Conservation (phyloP, 768 basidiomycete species). For the Pulveroboletus sp. region DNA sequence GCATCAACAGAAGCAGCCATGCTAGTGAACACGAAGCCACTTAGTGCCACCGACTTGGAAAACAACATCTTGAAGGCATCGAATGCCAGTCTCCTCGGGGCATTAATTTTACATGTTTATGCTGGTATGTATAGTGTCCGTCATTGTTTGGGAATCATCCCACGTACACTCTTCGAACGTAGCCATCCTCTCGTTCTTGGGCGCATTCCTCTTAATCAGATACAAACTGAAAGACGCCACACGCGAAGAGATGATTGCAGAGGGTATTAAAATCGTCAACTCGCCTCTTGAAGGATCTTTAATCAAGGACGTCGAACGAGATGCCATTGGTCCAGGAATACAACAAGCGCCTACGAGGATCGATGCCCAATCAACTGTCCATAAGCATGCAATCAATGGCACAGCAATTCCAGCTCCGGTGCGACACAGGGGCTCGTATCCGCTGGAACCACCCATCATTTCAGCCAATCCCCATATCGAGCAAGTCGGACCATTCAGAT, state of each 20-base stretch:
- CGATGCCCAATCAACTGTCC: not conserved
- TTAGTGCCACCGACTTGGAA: slow-evolving; percentile 5
- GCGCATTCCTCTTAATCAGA: slow-evolving; percentile 50
- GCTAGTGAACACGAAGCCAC: slow-evolving; percentile 41
- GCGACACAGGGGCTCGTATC: not conserved
- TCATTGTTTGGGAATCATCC: not conserved
- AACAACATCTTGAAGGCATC: slow-evolving; percentile 27
- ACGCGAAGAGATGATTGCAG: slow-evolving; percentile 40
- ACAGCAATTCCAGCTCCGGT: not conserved
- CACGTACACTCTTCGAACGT: not conserved
- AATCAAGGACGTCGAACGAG: slow-evolving; percentile 13
- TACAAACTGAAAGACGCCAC: slow-evolving; percentile 53
- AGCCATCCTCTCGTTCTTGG: slow-evolving; percentile 48
- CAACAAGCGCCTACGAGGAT: no score
- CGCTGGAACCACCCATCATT: slow-evolving; percentile 32
- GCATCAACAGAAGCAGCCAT: slow-evolving; percentile 54
- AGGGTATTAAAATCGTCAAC: slow-evolving; percentile 21
- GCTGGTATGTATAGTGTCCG: slow-evolving; percentile 36
- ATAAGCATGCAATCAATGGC: no score
- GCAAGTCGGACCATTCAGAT: slow-evolving; percentile 44
- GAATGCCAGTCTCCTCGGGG: slow-evolving; percentile 46
- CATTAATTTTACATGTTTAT: slow-evolving; percentile 50
- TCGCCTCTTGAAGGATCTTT: slow-evolving; percentile 18
- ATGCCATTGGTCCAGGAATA: not conserved
- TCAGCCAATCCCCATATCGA: slow-evolving; percentile 47